A percentile compares a stretch with the other conserved stretches of the same genome.
These are phyloP conservation scores for Mercurialis annua DNA, from an alignment of 345 rosid genomes.

Conservation along the genomic window DNA sequence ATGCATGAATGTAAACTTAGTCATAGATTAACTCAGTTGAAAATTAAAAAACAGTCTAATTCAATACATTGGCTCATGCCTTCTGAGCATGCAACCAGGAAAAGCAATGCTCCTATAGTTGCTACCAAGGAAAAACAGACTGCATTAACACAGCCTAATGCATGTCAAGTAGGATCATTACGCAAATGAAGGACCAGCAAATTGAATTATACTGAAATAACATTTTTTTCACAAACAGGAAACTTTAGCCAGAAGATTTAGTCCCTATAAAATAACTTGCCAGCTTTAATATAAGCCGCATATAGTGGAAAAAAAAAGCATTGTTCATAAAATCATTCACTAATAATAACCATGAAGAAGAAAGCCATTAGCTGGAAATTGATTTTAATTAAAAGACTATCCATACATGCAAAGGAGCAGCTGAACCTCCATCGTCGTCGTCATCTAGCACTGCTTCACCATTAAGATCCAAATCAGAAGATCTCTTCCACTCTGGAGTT, in stretches of 20 bases:
- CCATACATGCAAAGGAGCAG: constrained; percentile 46
- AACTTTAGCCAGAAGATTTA: neutral
- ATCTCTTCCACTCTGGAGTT: constrained; percentile 97
- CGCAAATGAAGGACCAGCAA: neutral
- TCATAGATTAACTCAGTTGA: no score
- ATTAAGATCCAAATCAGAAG: constrained; percentile 90
- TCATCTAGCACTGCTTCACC: constrained; percentile 89
- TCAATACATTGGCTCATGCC: neutral
- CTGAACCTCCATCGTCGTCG: constrained; percentile 56
- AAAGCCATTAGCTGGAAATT: constrained; percentile 7
- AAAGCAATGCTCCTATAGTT: neutral
- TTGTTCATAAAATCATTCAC: neutral
- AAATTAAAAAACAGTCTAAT: neutral
- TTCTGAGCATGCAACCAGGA: neutral
- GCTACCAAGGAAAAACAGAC: neutral
- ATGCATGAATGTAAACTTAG: no score
- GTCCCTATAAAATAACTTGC: neutral
- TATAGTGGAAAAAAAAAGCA: neutral
- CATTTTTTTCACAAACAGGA: neutral
- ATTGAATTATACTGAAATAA: neutral
- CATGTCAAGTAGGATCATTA: neutral
- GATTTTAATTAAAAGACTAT: constrained; percentile 18
- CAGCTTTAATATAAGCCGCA: neutral
- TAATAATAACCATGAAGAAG: neutral
- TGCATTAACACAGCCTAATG: neutral